Base-by-base conservation (phyloP, 2,329 filamentous ascomycete species). In the Botrytis medusae region DNA sequence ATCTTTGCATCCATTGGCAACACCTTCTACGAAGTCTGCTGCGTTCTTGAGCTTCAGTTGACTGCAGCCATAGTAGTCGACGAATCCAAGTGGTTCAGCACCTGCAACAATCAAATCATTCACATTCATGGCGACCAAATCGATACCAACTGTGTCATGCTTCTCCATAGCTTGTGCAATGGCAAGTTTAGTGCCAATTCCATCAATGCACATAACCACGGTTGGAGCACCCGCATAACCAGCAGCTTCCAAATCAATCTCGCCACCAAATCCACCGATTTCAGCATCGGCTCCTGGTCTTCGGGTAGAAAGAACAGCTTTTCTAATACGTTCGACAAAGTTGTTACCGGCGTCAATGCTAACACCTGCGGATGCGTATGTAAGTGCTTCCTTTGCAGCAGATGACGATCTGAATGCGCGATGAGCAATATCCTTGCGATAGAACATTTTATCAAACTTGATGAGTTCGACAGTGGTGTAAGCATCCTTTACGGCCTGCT, bases 61-160 rank as follows among this genome's bases (percentile, higher is more conserved):
- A 82, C 93, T 94, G 87, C 95, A 98, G 75, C 94, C 95, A 84
- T 97, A 98, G 87, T 97, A 98, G 85, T 99, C 96, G 75, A 98
- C 90, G 88, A 99, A 98, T 87, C 96, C 96, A 76, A 98, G 87
- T 2, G 96, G 95, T 78, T 96, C 93, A 20, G 96, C 96, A 72
- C 96, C 96, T 84, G 98, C 95, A 14, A 98, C 96, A 69, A 99
- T 91, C 0, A 99, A 87, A 80, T 99, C 96, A 83, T 99, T 99
- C 81, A 98, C 96, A 82, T 98, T 98, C 79, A 75, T 72, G 20
- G 46, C 95, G 6, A 99, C 96, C 51, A 99, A 88, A 81, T 99
- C 96, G 78, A 99, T 94, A 74, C 96, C 96, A 18, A 99, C 95
- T 4, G 95, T 97, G 82, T 95, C 91, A 83, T 98, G 96, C 84